Evolutionary conservation across 2,329 filamentous ascomycete species (phyloP).

Genomic region (Ceratocystis papillata): DNA sequence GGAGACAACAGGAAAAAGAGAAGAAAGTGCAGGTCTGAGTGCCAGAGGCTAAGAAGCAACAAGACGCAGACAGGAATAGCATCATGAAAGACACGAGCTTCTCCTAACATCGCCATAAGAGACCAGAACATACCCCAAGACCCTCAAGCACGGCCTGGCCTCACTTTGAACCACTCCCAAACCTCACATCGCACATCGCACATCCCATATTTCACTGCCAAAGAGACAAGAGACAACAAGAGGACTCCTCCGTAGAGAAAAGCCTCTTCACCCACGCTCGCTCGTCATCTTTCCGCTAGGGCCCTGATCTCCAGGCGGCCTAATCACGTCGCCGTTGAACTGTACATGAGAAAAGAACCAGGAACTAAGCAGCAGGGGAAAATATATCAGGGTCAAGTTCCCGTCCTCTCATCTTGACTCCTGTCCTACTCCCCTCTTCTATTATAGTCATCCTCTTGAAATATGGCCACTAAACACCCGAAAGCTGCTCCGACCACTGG

Average conservation of each 20-base stretch:
- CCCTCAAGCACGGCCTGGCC: background rate
- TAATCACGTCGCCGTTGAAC: background rate
- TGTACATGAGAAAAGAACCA: background rate
- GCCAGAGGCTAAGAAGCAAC: too few species aligned
- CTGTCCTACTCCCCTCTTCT: background rate
- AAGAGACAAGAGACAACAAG: slow-evolving; percentile 9
- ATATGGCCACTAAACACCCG: background rate
- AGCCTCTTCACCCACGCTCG: background rate
- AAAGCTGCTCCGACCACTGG: background rate
- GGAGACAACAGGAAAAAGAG: background rate
- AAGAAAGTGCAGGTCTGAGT: background rate
- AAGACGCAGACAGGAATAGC: background rate
- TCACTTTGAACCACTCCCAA: background rate
- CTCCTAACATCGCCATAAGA: background rate
- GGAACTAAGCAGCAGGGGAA: background rate
- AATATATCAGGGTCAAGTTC: background rate
- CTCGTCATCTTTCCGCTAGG: background rate
- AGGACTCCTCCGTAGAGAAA: background rate
- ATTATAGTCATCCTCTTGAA: background rate
- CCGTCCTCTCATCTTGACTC: background rate
- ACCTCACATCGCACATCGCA: background rate
- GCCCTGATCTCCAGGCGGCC: background rate
- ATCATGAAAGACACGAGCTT: background rate
- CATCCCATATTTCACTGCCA: background rate
- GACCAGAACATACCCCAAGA: background rate